Conservation (phyloP, 2,329 filamentous ascomycete genomes). For the Huntiella savannae region DNA sequence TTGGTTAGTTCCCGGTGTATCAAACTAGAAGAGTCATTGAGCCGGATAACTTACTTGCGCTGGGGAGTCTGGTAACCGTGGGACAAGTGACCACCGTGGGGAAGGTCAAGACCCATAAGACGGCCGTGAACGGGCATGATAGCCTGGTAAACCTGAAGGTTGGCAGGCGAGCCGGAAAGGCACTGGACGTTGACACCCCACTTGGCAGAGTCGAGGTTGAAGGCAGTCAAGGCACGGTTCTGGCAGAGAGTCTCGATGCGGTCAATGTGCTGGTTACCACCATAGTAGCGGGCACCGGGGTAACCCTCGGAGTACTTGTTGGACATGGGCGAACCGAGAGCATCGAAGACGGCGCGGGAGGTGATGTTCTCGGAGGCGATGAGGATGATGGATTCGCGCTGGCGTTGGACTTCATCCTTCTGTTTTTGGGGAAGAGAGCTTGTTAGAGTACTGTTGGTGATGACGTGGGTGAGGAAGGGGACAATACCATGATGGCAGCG, state of each 20-base stretch:
- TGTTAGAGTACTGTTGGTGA: conserved; percentile 6
- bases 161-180: conserved; percentile 79
- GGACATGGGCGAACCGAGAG: conserved; percentile 82
- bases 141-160: conserved; percentile 89
- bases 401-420: conserved; percentile 87
- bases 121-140: conserved; percentile 83
- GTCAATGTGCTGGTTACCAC: conserved; percentile 97
- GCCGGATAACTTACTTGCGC: conserved; percentile 47
- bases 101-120: conserved; percentile 90
- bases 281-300: conserved; percentile 95
- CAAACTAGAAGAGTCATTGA: neutral
- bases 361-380: conserved; percentile 99
- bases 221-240: conserved; percentile 76
- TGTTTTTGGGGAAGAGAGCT: conserved; percentile 19
- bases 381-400: conserved; percentile 95
- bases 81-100: conserved; percentile 86
- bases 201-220: conserved; percentile 67
- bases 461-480: neutral
- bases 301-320: conserved; percentile 99
- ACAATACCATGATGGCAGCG: conserved; percentile 78
- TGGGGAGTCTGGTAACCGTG: conserved; percentile 94
- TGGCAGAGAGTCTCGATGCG: conserved; percentile 91
- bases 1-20: conserved; percentile 19
- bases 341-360: conserved; percentile 93
- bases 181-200: conserved; percentile 99